Percentiles rank a stretch among this genome's conserved stretches.
phyloP scores from a whole-genome alignment of 345 rosid genomes.

The Populus tremula region DNA sequence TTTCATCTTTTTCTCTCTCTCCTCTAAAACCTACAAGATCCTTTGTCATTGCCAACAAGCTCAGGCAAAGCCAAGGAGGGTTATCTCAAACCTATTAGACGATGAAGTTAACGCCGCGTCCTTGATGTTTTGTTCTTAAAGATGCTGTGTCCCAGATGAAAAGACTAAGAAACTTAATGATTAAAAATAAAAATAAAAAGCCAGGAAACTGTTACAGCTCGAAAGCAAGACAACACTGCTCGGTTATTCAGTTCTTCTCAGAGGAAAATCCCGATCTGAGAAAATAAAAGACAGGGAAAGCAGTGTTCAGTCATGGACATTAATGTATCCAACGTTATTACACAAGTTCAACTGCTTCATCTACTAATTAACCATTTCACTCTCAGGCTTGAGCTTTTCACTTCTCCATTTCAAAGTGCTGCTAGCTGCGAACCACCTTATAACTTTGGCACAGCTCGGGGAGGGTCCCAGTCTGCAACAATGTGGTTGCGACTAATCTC shows the following conservation, averaged over 20 bases:
- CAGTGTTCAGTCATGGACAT: slow-evolving; percentile 4
- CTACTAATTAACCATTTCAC: slow-evolving; percentile 4
- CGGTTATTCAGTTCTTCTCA: neutral
- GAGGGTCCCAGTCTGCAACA: slow-evolving; percentile 64
- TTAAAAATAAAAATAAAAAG: too few relatives aligned
- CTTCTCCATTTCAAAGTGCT: neutral
- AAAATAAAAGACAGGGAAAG: slow-evolving; percentile 4
- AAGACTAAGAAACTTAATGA: too few relatives aligned
- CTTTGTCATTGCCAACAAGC: too few relatives aligned
- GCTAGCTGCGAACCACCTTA: neutral
- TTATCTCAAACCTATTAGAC: too few relatives aligned
- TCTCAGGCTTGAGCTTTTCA: neutral
- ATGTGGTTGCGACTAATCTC: slow-evolving; percentile 81
- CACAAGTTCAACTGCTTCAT: neutral
- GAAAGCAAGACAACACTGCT: neutral
- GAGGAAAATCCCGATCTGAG: neutral
- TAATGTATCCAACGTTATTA: neutral
- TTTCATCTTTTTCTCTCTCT: too few relatives aligned
- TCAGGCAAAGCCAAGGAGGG: too few relatives aligned
- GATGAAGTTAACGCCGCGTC: too few relatives aligned
- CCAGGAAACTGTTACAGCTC: neutral
- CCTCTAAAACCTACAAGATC: too few relatives aligned
- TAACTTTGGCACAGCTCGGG: slow-evolving; percentile 22
- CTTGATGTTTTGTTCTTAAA: too few relatives aligned
- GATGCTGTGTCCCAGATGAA: too few relatives aligned